Percentiles rank a stretch among this genome's conserved stretches.
These are phyloP conservation scores for Saccharomycopsis capsularis DNA, from an alignment of 805 yeast genomes.

Conservation along the genomic window DNA sequence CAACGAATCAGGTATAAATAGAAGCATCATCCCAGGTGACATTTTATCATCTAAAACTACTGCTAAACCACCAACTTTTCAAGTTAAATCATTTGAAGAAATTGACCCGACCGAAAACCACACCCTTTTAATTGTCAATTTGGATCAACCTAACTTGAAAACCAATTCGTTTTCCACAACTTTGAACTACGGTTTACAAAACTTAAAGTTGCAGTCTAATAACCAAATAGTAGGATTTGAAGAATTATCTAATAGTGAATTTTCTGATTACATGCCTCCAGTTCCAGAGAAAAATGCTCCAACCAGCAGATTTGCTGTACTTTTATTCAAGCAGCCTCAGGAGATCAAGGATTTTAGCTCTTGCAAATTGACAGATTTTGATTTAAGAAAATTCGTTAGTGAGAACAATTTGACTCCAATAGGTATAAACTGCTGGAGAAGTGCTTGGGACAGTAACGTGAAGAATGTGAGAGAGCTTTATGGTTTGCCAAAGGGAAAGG, in stretches of 20 bases:
- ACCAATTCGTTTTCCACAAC: conserved; percentile 64
- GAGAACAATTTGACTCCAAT: conserved; percentile 57
- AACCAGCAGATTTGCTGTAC: conserved; percentile 72
- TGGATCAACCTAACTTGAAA: conserved; percentile 78
- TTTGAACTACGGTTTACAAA: conserved; percentile 69
- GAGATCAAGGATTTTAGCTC: conserved; percentile 23
- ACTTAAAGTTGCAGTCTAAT: conserved; percentile 53
- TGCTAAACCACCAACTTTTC: conserved; percentile 66
- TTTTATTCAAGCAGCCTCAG: conserved; percentile 77
- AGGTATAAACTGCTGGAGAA: conserved; percentile 92
- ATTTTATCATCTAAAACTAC: conserved; percentile 68
- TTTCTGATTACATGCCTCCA: conserved; percentile 68
- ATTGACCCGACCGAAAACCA: conserved; percentile 48
- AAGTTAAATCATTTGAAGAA: conserved; percentile 64
- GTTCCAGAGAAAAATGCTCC: conserved; percentile 85
- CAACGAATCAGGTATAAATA: conserved; percentile 53
- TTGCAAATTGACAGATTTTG: conserved; percentile 45
- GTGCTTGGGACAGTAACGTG: conserved; percentile 71
- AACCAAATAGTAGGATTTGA: conserved; percentile 49
- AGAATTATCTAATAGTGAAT: conserved; percentile 29
- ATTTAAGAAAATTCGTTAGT: conserved; percentile 62
- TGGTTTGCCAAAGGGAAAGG: conserved; percentile 69
- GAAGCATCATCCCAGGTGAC: conserved; percentile 76
- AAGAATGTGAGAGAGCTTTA: conserved; percentile 59
- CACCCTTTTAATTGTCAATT: conserved; percentile 78